Base-by-base conservation (phyloP, 2,329 filamentous ascomycete species). In the Scorias spongiosa region DNA sequence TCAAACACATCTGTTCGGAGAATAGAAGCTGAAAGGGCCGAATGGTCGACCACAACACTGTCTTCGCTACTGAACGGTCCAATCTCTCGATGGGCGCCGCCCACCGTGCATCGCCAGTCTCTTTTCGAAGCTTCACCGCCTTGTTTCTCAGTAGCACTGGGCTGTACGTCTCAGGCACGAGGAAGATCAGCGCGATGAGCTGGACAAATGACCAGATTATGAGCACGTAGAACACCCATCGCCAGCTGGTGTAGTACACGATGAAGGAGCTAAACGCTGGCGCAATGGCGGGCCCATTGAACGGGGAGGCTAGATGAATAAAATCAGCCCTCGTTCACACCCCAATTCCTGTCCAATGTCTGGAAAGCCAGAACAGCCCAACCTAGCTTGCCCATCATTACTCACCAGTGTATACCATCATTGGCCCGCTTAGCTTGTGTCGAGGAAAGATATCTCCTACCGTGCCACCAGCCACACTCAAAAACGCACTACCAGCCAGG, bases 91-190 rank as follows among this genome's bases (percentile, higher is more conserved):
- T 81, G 1, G 84, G 80, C 7, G 87, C 84, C 48, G 73, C 72
- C 74, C 80, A 93, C 48, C 79, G 69, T 29, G 78, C 71, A 52
- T 93, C 80, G n/a, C 82, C 81, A 0, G 84, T 93, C 47, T 82
- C 76, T 57, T 78, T 73, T 43, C 87, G 78, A 29, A 87, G 60
- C 44, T 68, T 69, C 43, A 69, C 68, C 2, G 87, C 87, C 59
- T 91, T 93, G 39, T 72, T 70, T 42, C 79, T 74, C 37, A 93
- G 68, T 40, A 91, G 65, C 12, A 88, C 74, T 17, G 73, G 73
- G 48, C 72, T 84, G 60, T 91, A 94, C 1, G 87, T 95, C 66
- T 95, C 87, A 5, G 87, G 88, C 2, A 94, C 85, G 38, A 87
- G 68, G 29, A 85, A 58, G 29, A 79, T 57, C 42, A 94, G 79